phyloP scores from a whole-genome alignment of 768 basidiomycete species.

The Phaffia australis region DNA sequence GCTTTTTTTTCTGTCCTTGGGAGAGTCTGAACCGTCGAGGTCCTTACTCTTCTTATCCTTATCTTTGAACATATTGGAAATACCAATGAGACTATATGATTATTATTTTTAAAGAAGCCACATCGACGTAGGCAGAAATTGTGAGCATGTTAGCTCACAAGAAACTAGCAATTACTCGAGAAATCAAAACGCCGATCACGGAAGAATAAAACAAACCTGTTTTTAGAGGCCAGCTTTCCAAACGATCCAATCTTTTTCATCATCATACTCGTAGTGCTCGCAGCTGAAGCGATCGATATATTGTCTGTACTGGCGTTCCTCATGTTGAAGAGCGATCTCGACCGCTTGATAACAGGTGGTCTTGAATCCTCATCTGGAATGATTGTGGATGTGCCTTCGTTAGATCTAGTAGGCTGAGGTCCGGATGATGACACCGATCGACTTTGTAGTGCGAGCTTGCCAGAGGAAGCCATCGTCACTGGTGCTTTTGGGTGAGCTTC shows the following conservation, averaged over 20 bases:
- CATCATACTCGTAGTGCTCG: conserved; percentile 89
- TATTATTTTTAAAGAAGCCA: neutral
- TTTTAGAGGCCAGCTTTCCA: conserved; percentile 76
- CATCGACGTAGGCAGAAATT: neutral
- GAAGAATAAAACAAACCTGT: conserved; percentile 41
- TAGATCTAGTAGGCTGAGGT: neutral
- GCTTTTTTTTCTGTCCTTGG: conserved; percentile 40
- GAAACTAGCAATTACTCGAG: no score
- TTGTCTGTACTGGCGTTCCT: conserved; percentile 86
- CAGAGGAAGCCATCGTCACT: neutral
- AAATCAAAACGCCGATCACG: no score
- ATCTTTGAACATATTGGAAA: conserved; percentile 89
- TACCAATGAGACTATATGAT: conserved; percentile 58
- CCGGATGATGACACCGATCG: conserved; percentile 10
- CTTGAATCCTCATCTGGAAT: neutral
- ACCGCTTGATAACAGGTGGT: conserved; percentile 6
- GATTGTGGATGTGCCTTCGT: neutral
- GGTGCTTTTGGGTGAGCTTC: neutral
- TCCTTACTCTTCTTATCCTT: conserved; percentile 42
- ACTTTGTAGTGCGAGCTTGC: neutral
- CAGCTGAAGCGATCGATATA: conserved; percentile 87
- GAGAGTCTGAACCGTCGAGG: conserved; percentile 17
- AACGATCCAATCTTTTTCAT: conserved; percentile 85
- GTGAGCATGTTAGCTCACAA: conserved; percentile 7
- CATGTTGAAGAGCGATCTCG: conserved; percentile 67